A percentile compares a stretch with the other conserved stretches of the same genome.
phyloP scores from a whole-genome alignment of 2,329 filamentous ascomycete species.

The Mariannaea elegans region DNA sequence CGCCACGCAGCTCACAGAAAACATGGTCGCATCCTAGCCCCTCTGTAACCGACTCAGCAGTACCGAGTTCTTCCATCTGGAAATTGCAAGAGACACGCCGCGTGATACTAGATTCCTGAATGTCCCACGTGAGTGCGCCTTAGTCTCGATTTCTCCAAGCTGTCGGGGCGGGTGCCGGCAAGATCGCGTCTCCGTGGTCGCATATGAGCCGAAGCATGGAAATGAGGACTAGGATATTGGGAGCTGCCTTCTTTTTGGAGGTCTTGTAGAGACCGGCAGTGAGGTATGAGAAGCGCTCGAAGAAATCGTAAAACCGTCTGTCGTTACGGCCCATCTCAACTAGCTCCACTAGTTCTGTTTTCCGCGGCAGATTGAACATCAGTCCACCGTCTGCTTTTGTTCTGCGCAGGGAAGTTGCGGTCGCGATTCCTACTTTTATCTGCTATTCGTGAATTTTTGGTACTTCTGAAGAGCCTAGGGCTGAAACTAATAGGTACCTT shows the following conservation, averaged over 20 bases:
- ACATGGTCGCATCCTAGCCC: neutral
- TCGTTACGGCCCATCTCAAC: neutral
- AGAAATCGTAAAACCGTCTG: slow-evolving; percentile 11
- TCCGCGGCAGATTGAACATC: neutral
- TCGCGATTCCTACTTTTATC: too few species aligned
- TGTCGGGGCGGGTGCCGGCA: neutral
- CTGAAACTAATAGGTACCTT: too few species aligned
- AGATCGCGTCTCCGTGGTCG: neutral
- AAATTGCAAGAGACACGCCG: neutral
- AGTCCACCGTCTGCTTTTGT: neutral
- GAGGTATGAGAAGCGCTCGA: neutral
- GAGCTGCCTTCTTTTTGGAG: neutral
- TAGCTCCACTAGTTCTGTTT: neutral
- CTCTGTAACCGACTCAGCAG: neutral
- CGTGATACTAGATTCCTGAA: neutral
- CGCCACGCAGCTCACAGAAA: neutral
- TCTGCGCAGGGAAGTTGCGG: neutral
- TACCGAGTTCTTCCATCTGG: neutral
- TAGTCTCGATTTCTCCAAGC: neutral
- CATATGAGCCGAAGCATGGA: neutral
- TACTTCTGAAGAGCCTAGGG: too few species aligned
- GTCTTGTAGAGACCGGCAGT: neutral
- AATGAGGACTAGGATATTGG: neutral
- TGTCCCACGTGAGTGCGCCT: neutral
- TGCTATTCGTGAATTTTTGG: too few species aligned